Percentiles rank a stretch among this genome's conserved stretches.
phyloP scores from a whole-genome alignment of 164 flowering plant genomes.

The Berberis vulgaris region DNA sequence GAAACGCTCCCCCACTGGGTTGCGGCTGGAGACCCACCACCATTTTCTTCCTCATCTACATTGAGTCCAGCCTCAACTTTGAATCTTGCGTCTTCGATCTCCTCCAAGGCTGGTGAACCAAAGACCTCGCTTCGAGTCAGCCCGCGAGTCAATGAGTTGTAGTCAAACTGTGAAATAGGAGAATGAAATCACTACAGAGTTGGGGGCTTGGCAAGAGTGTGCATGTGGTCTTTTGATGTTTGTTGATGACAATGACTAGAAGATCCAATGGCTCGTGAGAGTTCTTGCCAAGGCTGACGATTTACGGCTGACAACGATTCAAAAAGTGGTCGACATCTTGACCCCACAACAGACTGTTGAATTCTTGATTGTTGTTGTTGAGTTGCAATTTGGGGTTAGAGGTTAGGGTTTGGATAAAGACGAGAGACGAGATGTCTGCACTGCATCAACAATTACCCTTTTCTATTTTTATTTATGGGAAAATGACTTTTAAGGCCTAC shows the following conservation, averaged over 20 bases:
- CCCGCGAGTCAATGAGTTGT: slow-evolving; percentile 56
- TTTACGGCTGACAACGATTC: slow-evolving; percentile 44
- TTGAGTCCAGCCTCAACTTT: slow-evolving; percentile 54
- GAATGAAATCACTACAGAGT: slow-evolving; percentile 47
- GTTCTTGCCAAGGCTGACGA: slow-evolving; percentile 52
- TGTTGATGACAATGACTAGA: slow-evolving; percentile 14
- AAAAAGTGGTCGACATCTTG: slow-evolving; percentile 44
- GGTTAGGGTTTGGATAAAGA: slow-evolving; percentile 45
- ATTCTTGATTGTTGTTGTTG: slow-evolving; percentile 55
- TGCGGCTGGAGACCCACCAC: slow-evolving; percentile 80
- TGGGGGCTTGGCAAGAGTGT: slow-evolving; percentile 59
- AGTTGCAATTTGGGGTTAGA: slow-evolving; percentile 48
- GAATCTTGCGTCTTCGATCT: slow-evolving; percentile 49
- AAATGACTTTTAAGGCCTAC: no score
- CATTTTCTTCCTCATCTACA: slow-evolving; percentile 56
- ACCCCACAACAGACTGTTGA: slow-evolving; percentile 60
- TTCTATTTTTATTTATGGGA: no score
- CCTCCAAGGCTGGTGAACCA: slow-evolving; percentile 46
- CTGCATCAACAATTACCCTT: no score
- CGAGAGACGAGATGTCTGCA: slow-evolving; percentile 11
- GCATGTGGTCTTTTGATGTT: slow-evolving; percentile 24
- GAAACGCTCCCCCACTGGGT: slow-evolving; percentile 70
- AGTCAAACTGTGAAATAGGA: slow-evolving; percentile 60
- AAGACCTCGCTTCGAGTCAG: slow-evolving; percentile 58
- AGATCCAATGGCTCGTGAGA: slow-evolving; percentile 26